Conservation (phyloP, 371 early-diverging fungal species). For the Circinella minor region DNA sequence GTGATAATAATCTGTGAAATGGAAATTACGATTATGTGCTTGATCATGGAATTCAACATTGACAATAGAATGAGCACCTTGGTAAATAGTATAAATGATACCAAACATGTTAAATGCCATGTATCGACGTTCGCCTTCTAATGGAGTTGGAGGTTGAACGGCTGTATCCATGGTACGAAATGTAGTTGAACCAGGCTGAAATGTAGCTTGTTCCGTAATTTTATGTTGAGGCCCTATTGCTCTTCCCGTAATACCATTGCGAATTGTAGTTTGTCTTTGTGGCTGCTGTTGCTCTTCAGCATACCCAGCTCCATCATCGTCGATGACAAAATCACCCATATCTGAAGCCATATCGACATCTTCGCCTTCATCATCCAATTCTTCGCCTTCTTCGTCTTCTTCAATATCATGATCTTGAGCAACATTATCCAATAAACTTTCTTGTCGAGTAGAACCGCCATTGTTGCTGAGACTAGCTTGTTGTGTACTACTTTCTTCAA, state of each 20-base stretch:
- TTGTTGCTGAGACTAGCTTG: not conserved
- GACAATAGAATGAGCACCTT: slow-evolving; percentile 72
- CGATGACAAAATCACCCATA: slow-evolving; percentile 47
- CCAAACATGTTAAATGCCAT: slow-evolving; percentile 85
- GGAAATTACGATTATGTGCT: slow-evolving; percentile 71
- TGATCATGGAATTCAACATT: slow-evolving; percentile 91
- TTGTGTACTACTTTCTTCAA: slow-evolving; percentile 20
- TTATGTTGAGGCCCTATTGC: slow-evolving; percentile 5
- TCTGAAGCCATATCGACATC: slow-evolving; percentile 30
- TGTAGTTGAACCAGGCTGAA: slow-evolving; percentile 66
- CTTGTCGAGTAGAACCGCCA: not conserved
- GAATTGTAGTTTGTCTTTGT: not conserved
- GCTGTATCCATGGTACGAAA: slow-evolving; percentile 31
- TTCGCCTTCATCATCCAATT: slow-evolving; percentile 6
- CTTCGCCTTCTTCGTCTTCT: slow-evolving; percentile 6
- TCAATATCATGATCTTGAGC: slow-evolving; percentile 21
- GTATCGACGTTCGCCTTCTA: slow-evolving; percentile 68
- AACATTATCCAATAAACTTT: slow-evolving; percentile 12
- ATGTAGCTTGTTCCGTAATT: slow-evolving; percentile 26
- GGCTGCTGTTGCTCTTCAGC: slow-evolving; percentile 25
- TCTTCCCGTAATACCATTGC: not conserved
- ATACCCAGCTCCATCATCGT: slow-evolving; percentile 86
- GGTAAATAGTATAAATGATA: slow-evolving; percentile 72
- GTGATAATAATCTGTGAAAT: slow-evolving; percentile 78
- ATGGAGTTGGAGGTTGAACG: slow-evolving; percentile 40